Evolutionary conservation across 2,329 filamentous ascomycete species (phyloP).

Genomic region (Dryadomyces quercus-mongolicae): DNA sequence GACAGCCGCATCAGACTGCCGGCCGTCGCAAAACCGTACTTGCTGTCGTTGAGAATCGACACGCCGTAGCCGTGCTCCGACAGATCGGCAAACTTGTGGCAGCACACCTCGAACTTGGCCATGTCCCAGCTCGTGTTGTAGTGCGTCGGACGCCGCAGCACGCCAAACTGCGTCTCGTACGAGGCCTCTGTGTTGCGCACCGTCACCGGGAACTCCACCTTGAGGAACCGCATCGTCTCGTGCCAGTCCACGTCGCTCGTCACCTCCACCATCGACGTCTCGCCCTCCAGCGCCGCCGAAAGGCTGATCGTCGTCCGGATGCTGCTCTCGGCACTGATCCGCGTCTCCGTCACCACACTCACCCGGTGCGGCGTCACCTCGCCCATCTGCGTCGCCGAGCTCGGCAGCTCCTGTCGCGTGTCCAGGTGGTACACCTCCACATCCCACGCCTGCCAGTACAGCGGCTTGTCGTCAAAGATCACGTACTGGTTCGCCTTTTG

Average conservation of each 20-base stretch:
- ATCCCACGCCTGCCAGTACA: slow-evolving; percentile 98
- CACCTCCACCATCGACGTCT: slow-evolving; percentile 63
- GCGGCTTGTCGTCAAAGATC: slow-evolving; percentile 90
- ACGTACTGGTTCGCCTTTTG: slow-evolving; percentile 83
- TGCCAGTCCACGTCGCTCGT: slow-evolving; percentile 89
- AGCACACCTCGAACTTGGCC: slow-evolving; percentile 71
- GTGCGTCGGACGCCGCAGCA: slow-evolving; percentile 82
- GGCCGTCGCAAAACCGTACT: slow-evolving; percentile 56
- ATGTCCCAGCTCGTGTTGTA: slow-evolving; percentile 91
- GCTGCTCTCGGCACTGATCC: slow-evolving; percentile 78
- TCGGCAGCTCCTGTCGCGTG: slow-evolving; percentile 64
- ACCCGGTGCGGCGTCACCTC: slow-evolving; percentile 65
- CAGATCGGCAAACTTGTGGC: slow-evolving; percentile 62
- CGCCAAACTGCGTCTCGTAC: slow-evolving; percentile 90
- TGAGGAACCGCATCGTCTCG: slow-evolving; percentile 94
- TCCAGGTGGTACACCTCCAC: slow-evolving; percentile 94
- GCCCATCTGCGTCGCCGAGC: slow-evolving; percentile 55
- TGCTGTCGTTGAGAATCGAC: slow-evolving; percentile 56
- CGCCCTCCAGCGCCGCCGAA: slow-evolving; percentile 51
- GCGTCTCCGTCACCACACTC: slow-evolving; percentile 71
- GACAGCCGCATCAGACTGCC: slow-evolving; percentile 58
- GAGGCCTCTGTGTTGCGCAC: slow-evolving; percentile 82
- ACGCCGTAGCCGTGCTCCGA: slow-evolving; percentile 59
- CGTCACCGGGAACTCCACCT: slow-evolving; percentile 95
- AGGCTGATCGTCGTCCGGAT: slow-evolving; percentile 79